Base-by-base conservation (phyloP, 306 rosid species). In the Cotoneaster glaucophyllus region DNA sequence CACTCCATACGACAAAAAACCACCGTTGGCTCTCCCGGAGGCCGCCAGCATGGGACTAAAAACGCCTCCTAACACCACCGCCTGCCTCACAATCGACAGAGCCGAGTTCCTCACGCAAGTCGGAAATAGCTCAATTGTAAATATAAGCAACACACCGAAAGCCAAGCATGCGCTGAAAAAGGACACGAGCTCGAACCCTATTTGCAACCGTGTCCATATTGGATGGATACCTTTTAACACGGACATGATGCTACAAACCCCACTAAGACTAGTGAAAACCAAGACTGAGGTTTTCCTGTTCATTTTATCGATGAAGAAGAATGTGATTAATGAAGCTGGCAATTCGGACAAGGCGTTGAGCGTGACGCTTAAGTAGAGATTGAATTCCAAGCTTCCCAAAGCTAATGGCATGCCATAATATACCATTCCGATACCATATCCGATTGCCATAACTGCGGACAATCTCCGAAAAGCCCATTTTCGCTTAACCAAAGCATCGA, bases 371-470 rank as follows among this genome's bases (percentile, higher is more conserved):
- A 89, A 24, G 82, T 91, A 89, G 48, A 89, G 80, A 39, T 89
- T 76, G 61, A 82, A 83, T 6, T 79, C 22, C 77, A 87, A 41
- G 70, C 58, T 82, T 26, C 86, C 94, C 12, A 91, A 84, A 2
- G 88, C 89, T 19, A 87, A 64, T 11, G 97, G 93, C 91, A 91
- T 91, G 6, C 92, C 94, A 19, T 87, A 86, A 26, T 91, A 89
- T 1, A 85, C 89, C 79, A 89, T 48, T 22, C 97, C 91, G 17
- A 83, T 28, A 0, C 97, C 97, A 6, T 83, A 31, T 0, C 89
- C 85, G 4, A 75, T 67, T 3, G 50, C 75, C 91, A 85, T 87
- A 0, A 83, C 80, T 0, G 78, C 72, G 0, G 61, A 21, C 9
- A 89, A 6, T 67, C 97, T 82, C 54, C 69, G 70, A 0, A 72